phyloP scores from a whole-genome alignment of 2,329 filamentous ascomycete genomes.

The Zymoseptoria tritici region DNA sequence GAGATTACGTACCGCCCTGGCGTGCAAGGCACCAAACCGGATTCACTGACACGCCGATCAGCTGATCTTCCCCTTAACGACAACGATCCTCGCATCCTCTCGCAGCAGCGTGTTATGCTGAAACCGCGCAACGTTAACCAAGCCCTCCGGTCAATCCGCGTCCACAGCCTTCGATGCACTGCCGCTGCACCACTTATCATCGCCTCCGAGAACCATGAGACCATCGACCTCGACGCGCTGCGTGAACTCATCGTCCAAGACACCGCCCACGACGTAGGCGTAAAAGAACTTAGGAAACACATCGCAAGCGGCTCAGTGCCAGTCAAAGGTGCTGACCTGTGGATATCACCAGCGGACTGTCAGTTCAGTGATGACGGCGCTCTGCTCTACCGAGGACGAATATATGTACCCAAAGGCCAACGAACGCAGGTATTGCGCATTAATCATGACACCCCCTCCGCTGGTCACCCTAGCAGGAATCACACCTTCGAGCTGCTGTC shows the following conservation, averaged over 20 bases:
- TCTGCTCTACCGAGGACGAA: background rate
- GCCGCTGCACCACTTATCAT: background rate
- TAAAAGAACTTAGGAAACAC: background rate
- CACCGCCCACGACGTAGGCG: background rate
- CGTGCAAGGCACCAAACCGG: constrained; percentile 13
- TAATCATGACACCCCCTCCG: background rate
- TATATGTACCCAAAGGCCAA: background rate
- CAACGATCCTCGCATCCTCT: background rate
- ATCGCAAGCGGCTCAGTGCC: background rate
- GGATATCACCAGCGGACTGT: background rate
- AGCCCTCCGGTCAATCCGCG: background rate
- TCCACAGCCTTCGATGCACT: too few relatives aligned
- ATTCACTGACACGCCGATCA: constrained; percentile 11
- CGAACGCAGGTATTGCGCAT: background rate
- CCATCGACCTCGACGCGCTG: too few relatives aligned
- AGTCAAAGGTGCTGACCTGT: background rate
- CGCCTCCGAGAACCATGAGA: background rate
- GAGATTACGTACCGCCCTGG: constrained; percentile 21
- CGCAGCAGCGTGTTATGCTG: background rate
- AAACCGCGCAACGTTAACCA: background rate
- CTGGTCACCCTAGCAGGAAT: constrained; percentile 1
- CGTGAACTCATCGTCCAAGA: background rate
- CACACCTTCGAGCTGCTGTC: constrained; percentile 1
- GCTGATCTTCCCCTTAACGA: background rate
- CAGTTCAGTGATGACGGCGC: background rate